A percentile compares a stretch with the other conserved stretches of the same genome.
Conservation (phyloP, 495 filamentous ascomycete species). For the Aspergillus cavernicola region DNA sequence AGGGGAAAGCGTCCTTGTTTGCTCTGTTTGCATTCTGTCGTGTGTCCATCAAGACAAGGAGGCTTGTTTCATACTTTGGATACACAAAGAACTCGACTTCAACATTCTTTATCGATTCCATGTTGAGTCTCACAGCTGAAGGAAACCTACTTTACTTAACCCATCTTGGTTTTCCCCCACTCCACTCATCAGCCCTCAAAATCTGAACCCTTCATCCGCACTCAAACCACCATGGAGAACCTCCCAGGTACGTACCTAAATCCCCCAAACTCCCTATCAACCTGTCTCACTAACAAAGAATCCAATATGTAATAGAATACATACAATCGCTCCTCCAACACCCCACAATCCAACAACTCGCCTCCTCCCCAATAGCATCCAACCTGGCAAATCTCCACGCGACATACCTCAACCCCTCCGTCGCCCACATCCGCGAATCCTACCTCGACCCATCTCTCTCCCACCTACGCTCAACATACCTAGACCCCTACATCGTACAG, state of each 20-base stretch:
- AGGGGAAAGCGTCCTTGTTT: neutral
- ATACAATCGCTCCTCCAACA: conserved; percentile 5
- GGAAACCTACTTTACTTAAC: neutral
- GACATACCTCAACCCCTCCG: conserved; percentile 38
- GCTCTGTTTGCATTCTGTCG: conserved; percentile 1
- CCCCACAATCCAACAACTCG: conserved; percentile 27
- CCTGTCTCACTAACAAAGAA: neutral
- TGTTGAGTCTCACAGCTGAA: neutral
- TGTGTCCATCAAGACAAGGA: neutral
- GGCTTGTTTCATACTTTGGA: neutral
- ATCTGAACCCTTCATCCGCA: neutral
- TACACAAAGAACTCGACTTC: neutral
- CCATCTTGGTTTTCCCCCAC: neutral
- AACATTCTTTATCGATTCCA: neutral
- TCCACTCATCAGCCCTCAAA: neutral
- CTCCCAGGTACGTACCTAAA: conserved; percentile 8
- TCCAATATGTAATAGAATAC: neutral
- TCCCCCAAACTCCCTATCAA: neutral
- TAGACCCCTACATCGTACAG: conserved; percentile 26
- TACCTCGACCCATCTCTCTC: conserved; percentile 42
- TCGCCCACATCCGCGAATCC: conserved; percentile 34
- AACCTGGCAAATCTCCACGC: conserved; percentile 29
- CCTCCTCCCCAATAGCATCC: conserved; percentile 12
- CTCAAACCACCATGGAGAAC: conserved; percentile 11
- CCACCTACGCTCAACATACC: conserved; percentile 33